These are phyloP conservation scores for Chaetomiaceae sp. DNA, from an alignment of 2,329 filamentous ascomycete species.

Conservation along the genomic window DNA sequence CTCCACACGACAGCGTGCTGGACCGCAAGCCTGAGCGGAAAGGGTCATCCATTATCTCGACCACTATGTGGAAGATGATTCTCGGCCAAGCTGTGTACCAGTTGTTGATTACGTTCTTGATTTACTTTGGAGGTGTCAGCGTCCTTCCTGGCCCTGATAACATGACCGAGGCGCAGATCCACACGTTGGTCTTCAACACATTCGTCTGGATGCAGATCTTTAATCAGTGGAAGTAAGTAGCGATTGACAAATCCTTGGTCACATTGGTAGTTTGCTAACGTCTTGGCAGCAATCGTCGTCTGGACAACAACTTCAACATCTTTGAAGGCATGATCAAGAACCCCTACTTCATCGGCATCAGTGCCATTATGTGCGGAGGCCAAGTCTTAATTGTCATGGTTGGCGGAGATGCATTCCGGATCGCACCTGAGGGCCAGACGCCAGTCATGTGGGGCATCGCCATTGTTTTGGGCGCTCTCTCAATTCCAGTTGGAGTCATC, in stretches of 20 bases:
- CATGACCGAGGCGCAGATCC: conserved; percentile 47
- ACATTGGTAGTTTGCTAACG: conserved; percentile 7
- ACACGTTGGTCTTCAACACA: conserved; percentile 91
- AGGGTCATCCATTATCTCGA: conserved; percentile 64
- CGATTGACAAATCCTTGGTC: not conserved
- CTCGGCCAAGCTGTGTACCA: conserved; percentile 89
- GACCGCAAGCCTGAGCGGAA: conserved; percentile 66
- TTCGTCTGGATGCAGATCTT: conserved; percentile 99
- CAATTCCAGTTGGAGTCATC: conserved; percentile 75
- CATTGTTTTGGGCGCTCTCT: conserved; percentile 76
- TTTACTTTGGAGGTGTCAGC: conserved; percentile 56
- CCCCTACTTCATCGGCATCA: conserved; percentile 84
- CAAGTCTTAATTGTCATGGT: conserved; percentile 89
- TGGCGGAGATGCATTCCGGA: conserved; percentile 75
- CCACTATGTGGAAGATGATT: conserved; percentile 99
- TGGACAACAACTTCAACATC: conserved; percentile 94
- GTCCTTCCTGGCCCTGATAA: conserved; percentile 39
- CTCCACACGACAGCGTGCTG: conserved; percentile 76
- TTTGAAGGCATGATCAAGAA: conserved; percentile 84
- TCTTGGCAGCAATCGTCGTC: conserved; percentile 69
- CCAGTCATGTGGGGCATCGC: conserved; percentile 84
- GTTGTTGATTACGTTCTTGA: conserved; percentile 70
- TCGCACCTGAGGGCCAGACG: conserved; percentile 57
- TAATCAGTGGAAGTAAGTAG: conserved; percentile 85
- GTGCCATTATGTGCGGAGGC: conserved; percentile 79